A percentile compares a stretch with the other conserved stretches of the same genome.
Conservation (phyloP, 208 protist species). For the Leptomonas seymouri region DNA sequence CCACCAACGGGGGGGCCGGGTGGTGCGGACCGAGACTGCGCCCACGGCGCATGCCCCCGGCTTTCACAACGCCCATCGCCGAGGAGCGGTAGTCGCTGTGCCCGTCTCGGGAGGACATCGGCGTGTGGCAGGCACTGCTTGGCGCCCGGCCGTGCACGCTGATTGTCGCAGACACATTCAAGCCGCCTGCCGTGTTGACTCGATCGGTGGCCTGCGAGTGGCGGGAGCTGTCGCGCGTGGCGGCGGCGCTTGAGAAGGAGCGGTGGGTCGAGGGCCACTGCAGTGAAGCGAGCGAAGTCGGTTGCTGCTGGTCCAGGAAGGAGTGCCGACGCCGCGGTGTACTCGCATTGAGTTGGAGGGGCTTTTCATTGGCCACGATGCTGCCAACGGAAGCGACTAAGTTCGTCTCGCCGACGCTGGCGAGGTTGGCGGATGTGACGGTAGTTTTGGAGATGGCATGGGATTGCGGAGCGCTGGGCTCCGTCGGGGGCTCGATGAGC, state of each 20-base stretch:
- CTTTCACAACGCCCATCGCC: background rate
- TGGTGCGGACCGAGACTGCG: slow-evolving; percentile 11
- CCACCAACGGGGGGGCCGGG: slow-evolving; percentile 28
- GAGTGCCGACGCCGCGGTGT: slow-evolving; percentile 26
- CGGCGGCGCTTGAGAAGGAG: slow-evolving; percentile 39
- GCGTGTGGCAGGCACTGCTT: slow-evolving; percentile 30
- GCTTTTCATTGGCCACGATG: background rate
- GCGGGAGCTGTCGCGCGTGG: slow-evolving; percentile 43
- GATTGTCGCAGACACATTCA: background rate
- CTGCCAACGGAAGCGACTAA: slow-evolving; percentile 1
- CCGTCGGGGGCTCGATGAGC: slow-evolving; percentile 8
- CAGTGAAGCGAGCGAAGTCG: slow-evolving; percentile 33
- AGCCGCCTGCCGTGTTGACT: slow-evolving; percentile 7
- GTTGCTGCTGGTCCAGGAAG: slow-evolving; percentile 29
- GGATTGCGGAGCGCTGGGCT: slow-evolving; percentile 1
- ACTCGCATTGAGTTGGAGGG: background rate
- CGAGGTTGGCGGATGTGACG: slow-evolving; percentile 23
- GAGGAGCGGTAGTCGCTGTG: slow-evolving; percentile 18
- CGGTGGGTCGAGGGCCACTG: slow-evolving; percentile 50
- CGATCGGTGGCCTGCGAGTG: slow-evolving; percentile 27
- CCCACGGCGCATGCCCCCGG: background rate
- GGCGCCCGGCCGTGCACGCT: slow-evolving; percentile 3
- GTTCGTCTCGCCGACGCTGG: slow-evolving; percentile 16
- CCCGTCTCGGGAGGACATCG: slow-evolving; percentile 21
- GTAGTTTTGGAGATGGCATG: slow-evolving; percentile 23